Evolutionary conservation across 495 filamentous ascomycete species (phyloP).

Genomic region (Hypoxylon rickii): DNA sequence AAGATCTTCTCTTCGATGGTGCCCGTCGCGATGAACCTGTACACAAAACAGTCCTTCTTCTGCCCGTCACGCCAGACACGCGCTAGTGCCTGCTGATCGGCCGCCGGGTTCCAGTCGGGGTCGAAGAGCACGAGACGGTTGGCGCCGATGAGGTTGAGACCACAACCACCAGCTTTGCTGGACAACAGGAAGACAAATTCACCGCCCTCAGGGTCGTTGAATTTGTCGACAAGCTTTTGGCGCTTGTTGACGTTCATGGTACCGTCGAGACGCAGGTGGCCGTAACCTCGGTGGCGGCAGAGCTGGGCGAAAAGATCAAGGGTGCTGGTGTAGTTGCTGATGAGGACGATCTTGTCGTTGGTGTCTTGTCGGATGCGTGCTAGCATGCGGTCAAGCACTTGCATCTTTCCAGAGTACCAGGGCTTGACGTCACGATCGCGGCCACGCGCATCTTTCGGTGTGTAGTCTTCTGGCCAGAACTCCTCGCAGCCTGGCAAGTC

Average conservation of each 20-base stretch:
- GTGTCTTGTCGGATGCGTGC: slow-evolving; percentile 94
- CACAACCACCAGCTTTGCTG: slow-evolving; percentile 94
- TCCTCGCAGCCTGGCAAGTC: slow-evolving; percentile 89
- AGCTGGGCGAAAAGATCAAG: slow-evolving; percentile 93
- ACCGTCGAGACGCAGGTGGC: slow-evolving; percentile 86
- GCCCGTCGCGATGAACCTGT: slow-evolving; percentile 96
- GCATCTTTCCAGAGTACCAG: slow-evolving; percentile 99
- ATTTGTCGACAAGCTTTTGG: slow-evolving; percentile 96
- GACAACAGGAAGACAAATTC: slow-evolving; percentile 97
- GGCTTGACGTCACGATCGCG: slow-evolving; percentile 90
- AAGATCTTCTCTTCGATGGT: slow-evolving; percentile 99
- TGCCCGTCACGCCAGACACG: slow-evolving; percentile 99
- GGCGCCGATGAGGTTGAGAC: slow-evolving; percentile 95
- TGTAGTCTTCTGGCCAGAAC: slow-evolving; percentile 84
- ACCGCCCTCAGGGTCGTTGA: slow-evolving; percentile 89
- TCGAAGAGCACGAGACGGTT: slow-evolving; percentile 98
- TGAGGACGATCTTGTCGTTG: slow-evolving; percentile 99
- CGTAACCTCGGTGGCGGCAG: slow-evolving; percentile 83
- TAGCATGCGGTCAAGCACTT: slow-evolving; percentile 97
- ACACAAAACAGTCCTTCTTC: slow-evolving; percentile 99
- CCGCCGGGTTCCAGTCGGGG: slow-evolving; percentile 98
- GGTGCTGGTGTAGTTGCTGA: slow-evolving; percentile 97
- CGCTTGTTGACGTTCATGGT: slow-evolving; percentile 98
- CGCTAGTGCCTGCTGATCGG: slow-evolving; percentile 95
- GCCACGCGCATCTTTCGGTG: slow-evolving; percentile 83